phyloP scores from a whole-genome alignment of 257 asterid species.

The Primulina huaijiensis region DNA sequence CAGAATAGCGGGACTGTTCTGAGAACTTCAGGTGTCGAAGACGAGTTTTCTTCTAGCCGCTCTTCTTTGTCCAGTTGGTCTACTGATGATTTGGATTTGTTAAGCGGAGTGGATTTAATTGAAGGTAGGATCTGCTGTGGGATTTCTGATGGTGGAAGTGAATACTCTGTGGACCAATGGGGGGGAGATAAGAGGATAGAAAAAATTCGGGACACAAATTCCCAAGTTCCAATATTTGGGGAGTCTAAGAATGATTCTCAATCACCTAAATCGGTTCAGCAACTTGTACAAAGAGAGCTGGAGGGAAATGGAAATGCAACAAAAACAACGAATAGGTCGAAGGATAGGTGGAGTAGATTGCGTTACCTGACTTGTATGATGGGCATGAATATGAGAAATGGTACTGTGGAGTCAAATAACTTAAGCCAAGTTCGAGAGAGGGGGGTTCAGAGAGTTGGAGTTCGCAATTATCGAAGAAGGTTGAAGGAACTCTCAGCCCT shows the following conservation, averaged over 20 bases:
- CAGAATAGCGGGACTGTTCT: constrained; percentile 55
- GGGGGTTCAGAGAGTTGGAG: constrained; percentile 54
- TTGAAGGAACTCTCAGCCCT: constrained; percentile 82
- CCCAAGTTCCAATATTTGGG: constrained; percentile 24
- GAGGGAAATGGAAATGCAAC: constrained; percentile 30
- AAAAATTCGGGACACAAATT: constrained; percentile 20
- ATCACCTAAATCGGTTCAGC: constrained; percentile 28
- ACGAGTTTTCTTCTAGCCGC: constrained; percentile 40
- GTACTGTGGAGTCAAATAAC: constrained; percentile 23
- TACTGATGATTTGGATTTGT: constrained; percentile 34
- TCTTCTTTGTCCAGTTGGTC: constrained; percentile 48
- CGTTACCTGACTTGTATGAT: constrained; percentile 51
- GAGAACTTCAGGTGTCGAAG: constrained; percentile 43
- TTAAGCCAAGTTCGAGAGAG: constrained; percentile 27
- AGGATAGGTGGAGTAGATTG: constrained; percentile 49
- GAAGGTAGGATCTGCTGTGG: constrained; percentile 30
- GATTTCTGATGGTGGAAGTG: constrained; percentile 29
- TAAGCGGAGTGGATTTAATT: constrained; percentile 27
- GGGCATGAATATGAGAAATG: constrained; percentile 30
- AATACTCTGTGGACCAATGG: constrained; percentile 22
- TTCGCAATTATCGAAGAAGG: constrained; percentile 48
- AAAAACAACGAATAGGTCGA: constrained; percentile 35
- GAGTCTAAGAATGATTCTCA: constrained; percentile 28
- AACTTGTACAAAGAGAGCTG: constrained; percentile 27
- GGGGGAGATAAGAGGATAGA: constrained; percentile 31